phyloP scores from a whole-genome alignment of 2,329 filamentous ascomycete genomes.

The Canariomyces notabilis region DNA sequence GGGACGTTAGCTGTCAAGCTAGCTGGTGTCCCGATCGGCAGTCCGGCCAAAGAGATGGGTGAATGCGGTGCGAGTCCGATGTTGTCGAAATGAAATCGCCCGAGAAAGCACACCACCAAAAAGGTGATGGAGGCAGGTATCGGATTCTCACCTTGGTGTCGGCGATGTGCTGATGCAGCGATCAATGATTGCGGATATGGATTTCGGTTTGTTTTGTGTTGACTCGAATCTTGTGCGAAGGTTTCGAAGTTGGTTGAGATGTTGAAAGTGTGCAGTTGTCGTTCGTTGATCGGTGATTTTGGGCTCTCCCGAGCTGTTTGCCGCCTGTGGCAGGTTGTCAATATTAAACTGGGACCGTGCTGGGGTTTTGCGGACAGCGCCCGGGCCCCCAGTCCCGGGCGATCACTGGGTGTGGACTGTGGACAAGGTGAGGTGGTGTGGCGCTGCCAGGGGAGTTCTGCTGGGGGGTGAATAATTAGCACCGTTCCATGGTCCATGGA shows the following conservation, averaged over 20 bases:
- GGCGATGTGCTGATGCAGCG: neutral
- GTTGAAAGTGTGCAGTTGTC: neutral
- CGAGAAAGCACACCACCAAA: neutral
- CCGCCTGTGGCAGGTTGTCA: conserved; percentile 14
- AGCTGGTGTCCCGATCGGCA: neutral
- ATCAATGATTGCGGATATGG: neutral
- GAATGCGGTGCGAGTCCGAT: neutral
- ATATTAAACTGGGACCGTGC: conserved; percentile 10
- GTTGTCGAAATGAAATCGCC: neutral
- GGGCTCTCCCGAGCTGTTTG: conserved; percentile 14
- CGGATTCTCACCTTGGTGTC: neutral
- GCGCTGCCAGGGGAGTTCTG: neutral
- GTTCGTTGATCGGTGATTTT: conserved; percentile 14
- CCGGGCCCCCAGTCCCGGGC: neutral
- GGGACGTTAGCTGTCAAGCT: neutral
- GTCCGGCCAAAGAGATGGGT: neutral
- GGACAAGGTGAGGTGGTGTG: neutral
- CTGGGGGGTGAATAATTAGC: too few relatives aligned
- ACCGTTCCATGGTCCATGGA: too few relatives aligned
- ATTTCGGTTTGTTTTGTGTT: neutral
- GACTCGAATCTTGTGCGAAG: conserved; percentile 1
- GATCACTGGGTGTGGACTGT: neutral
- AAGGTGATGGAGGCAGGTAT: neutral
- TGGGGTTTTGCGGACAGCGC: neutral
- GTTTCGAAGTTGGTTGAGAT: neutral